Evolutionary conservation across 345 rosid species (phyloP).

Genomic region (Salix udensis): DNA sequence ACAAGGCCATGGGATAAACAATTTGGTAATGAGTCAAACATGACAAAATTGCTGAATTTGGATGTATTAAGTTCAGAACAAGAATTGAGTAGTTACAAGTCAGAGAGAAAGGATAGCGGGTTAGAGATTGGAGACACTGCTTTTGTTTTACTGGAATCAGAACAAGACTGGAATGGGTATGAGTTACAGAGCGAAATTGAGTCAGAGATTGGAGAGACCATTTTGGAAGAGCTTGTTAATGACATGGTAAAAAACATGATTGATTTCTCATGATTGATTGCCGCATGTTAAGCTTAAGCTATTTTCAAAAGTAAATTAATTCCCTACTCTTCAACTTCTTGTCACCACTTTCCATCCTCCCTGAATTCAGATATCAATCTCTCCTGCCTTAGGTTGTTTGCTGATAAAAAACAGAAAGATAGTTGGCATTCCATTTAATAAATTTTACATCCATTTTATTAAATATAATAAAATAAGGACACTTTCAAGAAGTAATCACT

Average conservation of each 20-base stretch:
- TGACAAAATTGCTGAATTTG: conserved; percentile 14
- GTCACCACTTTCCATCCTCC: not conserved
- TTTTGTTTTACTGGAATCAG: conserved; percentile 24
- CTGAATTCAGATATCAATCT: not conserved
- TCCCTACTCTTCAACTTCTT: not conserved
- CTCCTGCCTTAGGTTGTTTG: not conserved
- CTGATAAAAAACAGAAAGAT: not conserved
- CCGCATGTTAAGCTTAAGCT: not conserved
- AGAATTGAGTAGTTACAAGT: conserved; percentile 33
- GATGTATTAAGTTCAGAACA: conserved; percentile 26
- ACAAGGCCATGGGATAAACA: conserved; percentile 26
- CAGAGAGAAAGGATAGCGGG: conserved; percentile 24
- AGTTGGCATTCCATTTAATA: not conserved
- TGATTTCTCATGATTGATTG: not conserved
- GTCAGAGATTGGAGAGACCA: conserved; percentile 35
- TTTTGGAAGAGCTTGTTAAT: conserved; percentile 32
- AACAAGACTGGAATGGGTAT: conserved; percentile 34
- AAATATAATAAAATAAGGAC: not conserved
- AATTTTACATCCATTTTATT: not conserved
- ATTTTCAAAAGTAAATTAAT: not conserved
- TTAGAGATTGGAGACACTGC: conserved; percentile 36
- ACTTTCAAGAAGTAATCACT: not conserved
- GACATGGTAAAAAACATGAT: conserved; percentile 33
- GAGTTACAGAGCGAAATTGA: conserved; percentile 24
- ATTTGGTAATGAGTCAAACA: conserved; percentile 23